Evolutionary conservation across 805 yeast species (phyloP), one percentile per base, ranked within the genome.

Genomic region (Hanseniaspora occidentalis): DNA sequence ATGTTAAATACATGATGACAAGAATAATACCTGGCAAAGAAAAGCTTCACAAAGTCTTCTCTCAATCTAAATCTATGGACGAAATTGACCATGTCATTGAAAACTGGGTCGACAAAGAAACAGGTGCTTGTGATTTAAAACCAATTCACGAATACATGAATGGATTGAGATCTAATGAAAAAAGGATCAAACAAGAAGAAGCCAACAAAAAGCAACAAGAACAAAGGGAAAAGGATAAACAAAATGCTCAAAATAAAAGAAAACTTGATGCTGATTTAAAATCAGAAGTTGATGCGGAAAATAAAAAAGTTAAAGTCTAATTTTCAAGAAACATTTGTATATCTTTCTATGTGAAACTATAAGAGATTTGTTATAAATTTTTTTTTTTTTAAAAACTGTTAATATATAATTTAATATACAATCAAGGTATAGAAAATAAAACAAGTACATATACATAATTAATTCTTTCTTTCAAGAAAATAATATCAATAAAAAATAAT

Each of bases 11-110:
- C 57, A 75, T 92, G 64, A 51, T 89, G 35, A 65, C 77, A 25
- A 77, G 85, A 52, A 77, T 84, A 62, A 66, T 84, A 10, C 95
- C 95, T 1, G 89, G 94, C 1, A 80, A 75, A 53, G 69, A 75
- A 3, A 64, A 68, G 10, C 64, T 73, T 37, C 82, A 83, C 54
- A 76, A 72, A 48, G 48, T 58, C 36, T 60, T 85, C 39, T 67
- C 77, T 43, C 65, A 69, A 49, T 61, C 75, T 33, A 84, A 77
- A 53, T 65, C 74, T 1, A 57, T 67, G 36, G 73, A 70, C 11
- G 78, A 75, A 34, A 57, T 78, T 38, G 54, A 47, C 11, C 46
- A 52, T 34, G 20, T 41, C 3, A 26, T 41, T 19, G 18, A 18
- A 3, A 37, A 26, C 6, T 41, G 22, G 21, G 57, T 54, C 2